Percentiles rank a stretch among this genome's conserved stretches.
Evolutionary conservation across 2,329 filamentous ascomycete species (phyloP).

Genomic region (Diplodia corticola): DNA sequence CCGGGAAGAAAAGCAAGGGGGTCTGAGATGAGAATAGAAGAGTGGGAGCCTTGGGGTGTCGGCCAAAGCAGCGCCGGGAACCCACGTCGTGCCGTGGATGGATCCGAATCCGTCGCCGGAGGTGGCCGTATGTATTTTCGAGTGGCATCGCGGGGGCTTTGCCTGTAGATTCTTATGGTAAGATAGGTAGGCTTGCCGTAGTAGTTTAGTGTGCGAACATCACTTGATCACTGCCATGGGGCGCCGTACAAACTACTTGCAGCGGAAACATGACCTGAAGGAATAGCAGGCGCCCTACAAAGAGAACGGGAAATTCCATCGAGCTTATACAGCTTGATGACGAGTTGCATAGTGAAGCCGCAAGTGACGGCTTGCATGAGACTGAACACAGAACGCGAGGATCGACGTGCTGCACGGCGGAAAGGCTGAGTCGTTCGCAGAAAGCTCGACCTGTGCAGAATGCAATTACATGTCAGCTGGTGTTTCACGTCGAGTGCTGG

Average conservation of each 20-base stretch:
- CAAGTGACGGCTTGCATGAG: background rate
- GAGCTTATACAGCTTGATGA: background rate
- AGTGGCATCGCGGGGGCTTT: too few relatives aligned
- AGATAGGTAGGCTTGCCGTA: too few relatives aligned
- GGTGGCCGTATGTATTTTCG: too few relatives aligned
- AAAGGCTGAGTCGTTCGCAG: background rate
- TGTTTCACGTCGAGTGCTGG: conserved; percentile 2
- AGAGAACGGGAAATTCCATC: background rate
- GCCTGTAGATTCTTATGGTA: too few relatives aligned
- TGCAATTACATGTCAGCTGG: background rate
- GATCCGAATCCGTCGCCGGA: too few relatives aligned
- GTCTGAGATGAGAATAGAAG: background rate
- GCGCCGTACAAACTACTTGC: too few relatives aligned
- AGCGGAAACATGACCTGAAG: background rate
- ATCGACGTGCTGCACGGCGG: background rate
- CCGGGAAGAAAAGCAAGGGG: too few relatives aligned
- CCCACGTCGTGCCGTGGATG: too few relatives aligned
- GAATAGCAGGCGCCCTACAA: background rate
- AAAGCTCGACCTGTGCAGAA: background rate
- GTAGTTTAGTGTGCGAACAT: too few relatives aligned
- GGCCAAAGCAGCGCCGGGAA: too few relatives aligned
- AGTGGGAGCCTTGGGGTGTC: background rate
- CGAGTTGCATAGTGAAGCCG: background rate
- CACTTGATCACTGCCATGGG: too few relatives aligned
- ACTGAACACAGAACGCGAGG: background rate